Evolutionary conservation across 1,284 basidiomycete species (phyloP).

Genomic region (Melanopsichium pennsylvanicum): DNA sequence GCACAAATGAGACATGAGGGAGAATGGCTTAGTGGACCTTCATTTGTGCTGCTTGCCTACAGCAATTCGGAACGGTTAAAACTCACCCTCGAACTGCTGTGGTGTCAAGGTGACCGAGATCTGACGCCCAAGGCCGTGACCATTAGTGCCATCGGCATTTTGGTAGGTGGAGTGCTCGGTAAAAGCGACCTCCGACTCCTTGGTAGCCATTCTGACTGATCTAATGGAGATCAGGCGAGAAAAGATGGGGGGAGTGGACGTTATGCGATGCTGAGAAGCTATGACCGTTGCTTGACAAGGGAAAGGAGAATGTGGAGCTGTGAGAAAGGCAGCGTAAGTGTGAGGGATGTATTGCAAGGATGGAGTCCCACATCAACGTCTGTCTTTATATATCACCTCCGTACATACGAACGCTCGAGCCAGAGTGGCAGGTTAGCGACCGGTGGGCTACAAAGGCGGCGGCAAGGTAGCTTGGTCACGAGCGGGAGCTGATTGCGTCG

Average conservation of each 20-base stretch:
- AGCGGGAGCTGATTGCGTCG: no score
- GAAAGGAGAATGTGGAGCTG: no score
- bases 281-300: no score
- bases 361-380: no score
- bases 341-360: no score
- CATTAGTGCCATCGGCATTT: constrained; percentile 18
- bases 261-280: no score
- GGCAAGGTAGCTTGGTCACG: background rate
- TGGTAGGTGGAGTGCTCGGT: constrained; percentile 39
- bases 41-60: no score
- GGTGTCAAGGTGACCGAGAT: constrained; percentile 50
- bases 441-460: background rate
- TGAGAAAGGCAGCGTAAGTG: no score
- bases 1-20: background rate
- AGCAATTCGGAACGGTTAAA: no score
- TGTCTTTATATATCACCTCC: background rate
- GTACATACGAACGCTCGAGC: background rate
- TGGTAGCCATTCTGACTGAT: constrained; percentile 27
- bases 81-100: constrained; percentile 44
- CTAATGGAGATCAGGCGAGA: background rate
- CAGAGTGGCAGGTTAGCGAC: background rate
- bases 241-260: background rate
- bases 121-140: constrained; percentile 44
- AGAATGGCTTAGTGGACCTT: no score
- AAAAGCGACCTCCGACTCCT: constrained; percentile 32